A percentile compares a stretch with the other conserved stretches of the same genome.
phyloP scores from a whole-genome alignment of 1,139 yeast genomes.

The Lodderomyces beijingensis region DNA sequence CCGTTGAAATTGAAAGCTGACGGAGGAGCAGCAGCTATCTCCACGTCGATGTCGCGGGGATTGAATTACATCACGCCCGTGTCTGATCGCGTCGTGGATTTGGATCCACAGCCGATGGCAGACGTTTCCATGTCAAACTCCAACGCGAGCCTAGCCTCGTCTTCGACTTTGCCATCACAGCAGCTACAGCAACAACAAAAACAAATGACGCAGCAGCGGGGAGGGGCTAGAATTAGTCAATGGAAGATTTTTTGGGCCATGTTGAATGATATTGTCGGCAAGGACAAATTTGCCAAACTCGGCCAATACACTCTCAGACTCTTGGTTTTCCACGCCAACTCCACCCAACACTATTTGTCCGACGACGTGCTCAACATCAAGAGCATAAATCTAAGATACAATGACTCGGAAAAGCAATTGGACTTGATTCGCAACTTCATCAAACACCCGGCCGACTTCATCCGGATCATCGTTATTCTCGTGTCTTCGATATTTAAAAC shows the following conservation, averaged over 20 bases:
- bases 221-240: conserved; percentile 5
- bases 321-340: conserved; percentile 45
- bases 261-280: conserved; percentile 56
- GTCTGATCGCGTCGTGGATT: background rate
- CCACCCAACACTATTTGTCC: conserved; percentile 34
- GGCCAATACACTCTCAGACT: conserved; percentile 57
- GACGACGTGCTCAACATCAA: conserved; percentile 31
- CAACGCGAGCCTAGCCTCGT: conserved; percentile 9
- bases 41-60: too few species aligned
- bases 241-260: conserved; percentile 48
- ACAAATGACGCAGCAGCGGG: background rate
- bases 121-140: conserved; percentile 18
- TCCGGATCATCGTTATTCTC: conserved; percentile 31
- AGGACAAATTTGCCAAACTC: conserved; percentile 66
- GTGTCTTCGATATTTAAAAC: conserved; percentile 29
- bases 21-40: too few species aligned
- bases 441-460: conserved; percentile 40
- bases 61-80: background rate
- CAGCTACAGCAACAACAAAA: conserved; percentile 1
- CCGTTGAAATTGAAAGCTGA: background rate
- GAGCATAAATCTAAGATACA: conserved; percentile 27
- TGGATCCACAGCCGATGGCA: background rate
- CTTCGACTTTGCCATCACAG: conserved; percentile 1
- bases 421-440: conserved; percentile 35
- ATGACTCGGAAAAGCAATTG: conserved; percentile 30